A percentile compares a stretch with the other conserved stretches of the same genome.
Evolutionary conservation across 805 yeast species (phyloP).

Genomic region (Wickerhamiella parazyma): DNA sequence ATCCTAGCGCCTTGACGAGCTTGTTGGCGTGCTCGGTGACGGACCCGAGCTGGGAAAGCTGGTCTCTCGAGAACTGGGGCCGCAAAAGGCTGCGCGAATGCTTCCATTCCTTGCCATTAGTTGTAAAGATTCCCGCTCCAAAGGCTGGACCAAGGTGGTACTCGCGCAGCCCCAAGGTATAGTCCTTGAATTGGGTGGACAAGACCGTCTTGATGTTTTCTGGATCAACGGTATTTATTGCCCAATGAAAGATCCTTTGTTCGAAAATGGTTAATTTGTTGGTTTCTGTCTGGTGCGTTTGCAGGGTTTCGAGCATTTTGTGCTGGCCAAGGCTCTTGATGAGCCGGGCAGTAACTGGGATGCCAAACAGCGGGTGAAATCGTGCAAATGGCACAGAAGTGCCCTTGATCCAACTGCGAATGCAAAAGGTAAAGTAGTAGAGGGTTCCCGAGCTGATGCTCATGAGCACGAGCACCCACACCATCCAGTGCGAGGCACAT

Average conservation of each 20-base stretch:
- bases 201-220: conserved; percentile 25
- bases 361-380: background rate
- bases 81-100: conserved; percentile 26
- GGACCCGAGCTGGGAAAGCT: conserved; percentile 21
- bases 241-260: conserved; percentile 6
- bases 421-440: background rate
- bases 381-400: background rate
- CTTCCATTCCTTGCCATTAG: conserved; percentile 26
- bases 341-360: background rate
- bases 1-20: conserved; percentile 12
- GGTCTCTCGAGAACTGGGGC: conserved; percentile 26
- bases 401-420: background rate
- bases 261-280: background rate
- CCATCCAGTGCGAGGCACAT: background rate
- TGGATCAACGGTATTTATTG: conserved; percentile 21
- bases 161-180: conserved; percentile 22
- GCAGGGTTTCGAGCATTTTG: background rate
- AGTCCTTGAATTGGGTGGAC: conserved; percentile 25
- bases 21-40: conserved; percentile 15
- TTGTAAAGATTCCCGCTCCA: conserved; percentile 27
- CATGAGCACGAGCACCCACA: background rate
- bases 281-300: background rate
- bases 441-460: background rate
- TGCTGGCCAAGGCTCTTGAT: background rate
- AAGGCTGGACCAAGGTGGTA: conserved; percentile 20